Evolutionary conservation across 305 asterid species (phyloP).

Genomic region (Fraxinus platypoda): DNA sequence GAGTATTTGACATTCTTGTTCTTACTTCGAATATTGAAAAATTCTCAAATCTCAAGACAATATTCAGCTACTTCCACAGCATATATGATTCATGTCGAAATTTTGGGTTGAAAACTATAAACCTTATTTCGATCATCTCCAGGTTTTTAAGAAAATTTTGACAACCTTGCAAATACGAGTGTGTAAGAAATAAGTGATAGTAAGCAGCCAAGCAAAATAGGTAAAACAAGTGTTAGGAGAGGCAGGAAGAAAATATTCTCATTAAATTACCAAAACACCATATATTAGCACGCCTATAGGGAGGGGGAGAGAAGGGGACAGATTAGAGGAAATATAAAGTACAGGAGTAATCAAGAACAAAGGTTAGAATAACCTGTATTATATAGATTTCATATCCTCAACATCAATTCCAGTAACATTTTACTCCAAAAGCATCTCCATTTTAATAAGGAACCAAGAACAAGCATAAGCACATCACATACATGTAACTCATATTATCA

Average conservation of each 20-base stretch:
- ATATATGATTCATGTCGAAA: background rate
- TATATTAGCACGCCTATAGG: background rate
- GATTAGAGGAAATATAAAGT: background rate
- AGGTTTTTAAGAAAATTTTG: background rate
- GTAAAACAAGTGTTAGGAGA: background rate
- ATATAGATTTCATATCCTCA: background rate
- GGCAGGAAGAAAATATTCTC: background rate
- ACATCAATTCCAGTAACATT: constrained; percentile 2
- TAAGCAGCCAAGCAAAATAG: background rate
- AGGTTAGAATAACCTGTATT: background rate
- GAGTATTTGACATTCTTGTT: background rate
- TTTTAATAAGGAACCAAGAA: background rate
- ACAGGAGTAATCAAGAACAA: background rate
- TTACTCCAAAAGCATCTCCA: constrained; percentile 6
- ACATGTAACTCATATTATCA: constrained; percentile 79
- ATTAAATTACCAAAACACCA: background rate
- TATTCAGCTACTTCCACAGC: background rate
- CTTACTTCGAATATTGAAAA: background rate
- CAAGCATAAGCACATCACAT: constrained; percentile 32
- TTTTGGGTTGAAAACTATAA: background rate
- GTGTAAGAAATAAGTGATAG: background rate
- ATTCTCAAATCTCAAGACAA: background rate
- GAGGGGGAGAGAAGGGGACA: background rate
- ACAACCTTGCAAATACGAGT: background rate
- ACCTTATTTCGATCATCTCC: too few relatives aligned